Evolutionary conservation across 148 eudicot genomes (phyloP).

Genomic region (Rhododendron henanense): DNA sequence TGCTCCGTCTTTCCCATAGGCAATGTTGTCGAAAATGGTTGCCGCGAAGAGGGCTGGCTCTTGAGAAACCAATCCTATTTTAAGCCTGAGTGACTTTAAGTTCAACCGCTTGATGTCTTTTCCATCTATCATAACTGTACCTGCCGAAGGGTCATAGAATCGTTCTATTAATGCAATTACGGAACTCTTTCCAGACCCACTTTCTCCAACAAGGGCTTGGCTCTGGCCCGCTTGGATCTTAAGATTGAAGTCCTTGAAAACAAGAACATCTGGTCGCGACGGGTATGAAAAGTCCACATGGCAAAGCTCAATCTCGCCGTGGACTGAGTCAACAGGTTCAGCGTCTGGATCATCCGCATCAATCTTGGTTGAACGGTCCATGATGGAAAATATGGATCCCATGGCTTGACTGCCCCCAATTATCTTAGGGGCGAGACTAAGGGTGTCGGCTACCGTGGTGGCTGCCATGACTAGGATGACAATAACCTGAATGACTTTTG

Average conservation of each 20-base stretch:
- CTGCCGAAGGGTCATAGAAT: slow-evolving; percentile 75
- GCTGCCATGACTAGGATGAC: slow-evolving; percentile 89
- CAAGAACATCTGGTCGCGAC: slow-evolving; percentile 70
- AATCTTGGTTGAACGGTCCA: slow-evolving; percentile 69
- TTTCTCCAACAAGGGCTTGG: slow-evolving; percentile 93
- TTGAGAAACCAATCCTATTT: slow-evolving; percentile 86
- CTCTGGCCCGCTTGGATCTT: slow-evolving; percentile 91
- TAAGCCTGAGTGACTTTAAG: slow-evolving; percentile 64
- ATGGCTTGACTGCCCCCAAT: slow-evolving; percentile 91
- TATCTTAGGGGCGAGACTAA: slow-evolving; percentile 93
- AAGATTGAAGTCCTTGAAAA: slow-evolving; percentile 80
- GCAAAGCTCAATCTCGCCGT: slow-evolving; percentile 88
- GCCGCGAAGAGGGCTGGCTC: slow-evolving; percentile 92
- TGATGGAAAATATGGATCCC: slow-evolving; percentile 76
- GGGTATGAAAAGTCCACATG: slow-evolving; percentile 93
- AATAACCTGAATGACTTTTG: slow-evolving; percentile 83
- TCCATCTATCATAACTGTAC: slow-evolving; percentile 94
- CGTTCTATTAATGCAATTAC: slow-evolving; percentile 84
- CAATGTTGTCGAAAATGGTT: slow-evolving; percentile 86
- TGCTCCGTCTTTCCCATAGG: slow-evolving; percentile 89
- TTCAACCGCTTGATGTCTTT: slow-evolving; percentile 79
- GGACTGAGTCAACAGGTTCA: slow-evolving; percentile 60
- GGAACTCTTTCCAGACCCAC: slow-evolving; percentile 94
- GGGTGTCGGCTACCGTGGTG: slow-evolving; percentile 90
- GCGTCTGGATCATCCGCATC: slow-evolving; percentile 93